phyloP scores from a whole-genome alignment of 2,329 filamentous ascomycete species.

The Metarhizium album region DNA sequence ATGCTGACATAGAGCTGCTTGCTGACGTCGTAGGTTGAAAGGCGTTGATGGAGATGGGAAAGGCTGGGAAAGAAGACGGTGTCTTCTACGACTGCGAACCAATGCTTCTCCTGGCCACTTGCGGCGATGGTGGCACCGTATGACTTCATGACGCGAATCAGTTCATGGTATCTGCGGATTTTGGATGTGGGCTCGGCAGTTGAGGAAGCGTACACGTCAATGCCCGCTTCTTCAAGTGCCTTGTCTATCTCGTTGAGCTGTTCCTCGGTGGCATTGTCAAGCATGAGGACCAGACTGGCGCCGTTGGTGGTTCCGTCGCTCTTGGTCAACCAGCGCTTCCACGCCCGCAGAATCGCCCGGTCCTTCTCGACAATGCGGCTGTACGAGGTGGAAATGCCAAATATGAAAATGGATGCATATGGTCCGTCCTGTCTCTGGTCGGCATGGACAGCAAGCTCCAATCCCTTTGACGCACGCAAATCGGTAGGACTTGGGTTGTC shows the following conservation, averaged over 20 bases:
- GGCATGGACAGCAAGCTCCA: slow-evolving; percentile 23
- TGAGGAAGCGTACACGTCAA: slow-evolving; percentile 27
- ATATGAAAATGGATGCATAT: slow-evolving; percentile 30
- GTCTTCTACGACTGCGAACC: slow-evolving; percentile 34
- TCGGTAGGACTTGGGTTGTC: slow-evolving; percentile 14
- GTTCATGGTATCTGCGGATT: slow-evolving; percentile 26
- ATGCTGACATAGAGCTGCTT: slow-evolving; percentile 30
- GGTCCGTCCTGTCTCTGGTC: slow-evolving; percentile 21
- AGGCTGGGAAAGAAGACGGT: slow-evolving; percentile 35
- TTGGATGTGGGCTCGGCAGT: slow-evolving; percentile 21
- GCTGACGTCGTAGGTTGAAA: slow-evolving; percentile 23
- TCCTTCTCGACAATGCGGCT: slow-evolving; percentile 27
- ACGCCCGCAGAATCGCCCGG: slow-evolving; percentile 28
- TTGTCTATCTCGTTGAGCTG: slow-evolving; percentile 22
- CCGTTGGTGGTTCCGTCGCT: slow-evolving; percentile 30
- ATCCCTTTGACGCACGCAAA: slow-evolving; percentile 17
- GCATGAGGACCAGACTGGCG: slow-evolving; percentile 29
- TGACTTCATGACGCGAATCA: slow-evolving; percentile 23
- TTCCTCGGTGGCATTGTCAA: slow-evolving; percentile 25
- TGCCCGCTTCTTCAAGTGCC: slow-evolving; percentile 24
- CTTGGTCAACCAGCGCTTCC: slow-evolving; percentile 35
- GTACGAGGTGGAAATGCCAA: slow-evolving; percentile 34
- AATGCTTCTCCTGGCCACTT: slow-evolving; percentile 27
- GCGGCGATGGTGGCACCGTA: slow-evolving; percentile 23
- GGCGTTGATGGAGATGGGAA: slow-evolving; percentile 24